Conservation (phyloP, 2,329 filamentous ascomycete genomes). For the Cladophialophora carrionii region DNA sequence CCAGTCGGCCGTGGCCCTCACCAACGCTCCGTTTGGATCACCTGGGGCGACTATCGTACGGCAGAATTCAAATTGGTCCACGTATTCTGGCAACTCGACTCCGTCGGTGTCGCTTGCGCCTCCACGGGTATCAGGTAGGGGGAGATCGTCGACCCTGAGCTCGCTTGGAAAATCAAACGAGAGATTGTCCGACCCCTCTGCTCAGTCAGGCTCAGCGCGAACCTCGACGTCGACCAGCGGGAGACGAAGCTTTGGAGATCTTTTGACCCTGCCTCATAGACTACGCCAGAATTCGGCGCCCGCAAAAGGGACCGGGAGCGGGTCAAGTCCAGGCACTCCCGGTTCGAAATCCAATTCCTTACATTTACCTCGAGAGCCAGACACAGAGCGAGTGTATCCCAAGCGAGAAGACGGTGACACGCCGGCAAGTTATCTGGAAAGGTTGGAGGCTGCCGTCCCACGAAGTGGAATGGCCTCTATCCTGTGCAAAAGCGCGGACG, state of each 20-base stretch:
- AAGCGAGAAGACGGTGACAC: constrained; percentile 85
- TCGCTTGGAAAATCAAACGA: constrained; percentile 75
- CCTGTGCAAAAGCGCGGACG: constrained; percentile 81
- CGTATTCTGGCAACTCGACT: constrained; percentile 65
- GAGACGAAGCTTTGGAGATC: constrained; percentile 87
- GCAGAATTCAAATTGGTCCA: constrained; percentile 65
- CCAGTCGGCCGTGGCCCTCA: constrained; percentile 56
- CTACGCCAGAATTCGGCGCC: constrained; percentile 81
- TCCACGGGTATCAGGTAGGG: constrained; percentile 63
- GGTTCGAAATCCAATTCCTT: constrained; percentile 82
- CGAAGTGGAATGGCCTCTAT: constrained; percentile 82
- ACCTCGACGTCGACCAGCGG: constrained; percentile 84
- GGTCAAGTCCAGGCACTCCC: constrained; percentile 64
- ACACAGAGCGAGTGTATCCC: constrained; percentile 64
- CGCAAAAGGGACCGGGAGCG: constrained; percentile 67
- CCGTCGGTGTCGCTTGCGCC: constrained; percentile 64
- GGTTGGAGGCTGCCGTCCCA: constrained; percentile 77
- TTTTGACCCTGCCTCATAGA: constrained; percentile 74
- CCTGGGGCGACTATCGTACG: constrained; percentile 55
- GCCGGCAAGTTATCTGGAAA: constrained; percentile 82
- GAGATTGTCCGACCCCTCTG: constrained; percentile 61
- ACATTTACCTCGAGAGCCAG: constrained; percentile 71
- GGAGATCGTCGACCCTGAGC: constrained; percentile 86
- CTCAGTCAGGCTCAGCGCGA: constrained; percentile 59
- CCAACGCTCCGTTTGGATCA: constrained; percentile 52